Base-by-base conservation (phyloP, 1,284 basidiomycete species). In the Vanrija sp. region DNA sequence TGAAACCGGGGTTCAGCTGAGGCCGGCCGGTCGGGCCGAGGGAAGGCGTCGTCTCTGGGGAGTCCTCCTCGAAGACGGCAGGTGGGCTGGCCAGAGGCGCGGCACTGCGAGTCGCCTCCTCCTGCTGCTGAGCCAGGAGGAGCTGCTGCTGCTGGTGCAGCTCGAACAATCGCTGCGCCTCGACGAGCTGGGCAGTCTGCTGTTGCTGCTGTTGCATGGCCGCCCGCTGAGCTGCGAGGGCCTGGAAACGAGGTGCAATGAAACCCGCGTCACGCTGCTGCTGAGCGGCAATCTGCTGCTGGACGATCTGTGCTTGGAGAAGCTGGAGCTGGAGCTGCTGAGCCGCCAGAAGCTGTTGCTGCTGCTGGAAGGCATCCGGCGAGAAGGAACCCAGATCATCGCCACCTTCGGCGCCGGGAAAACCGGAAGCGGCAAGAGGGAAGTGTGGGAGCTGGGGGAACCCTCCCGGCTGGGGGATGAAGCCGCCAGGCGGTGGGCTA, bases 1-100 rank as follows among this genome's bases (percentile, higher is more conserved):
- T 89, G 76, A 94, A 94, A 39, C 81, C 80, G 12, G 90, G 91
- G 16, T 89, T 89, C 49, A 95, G 83, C 69, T 93, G 89, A 27
- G 90, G 90, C 54, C 90, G 84, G 39, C 89, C 88, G 27, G 85
- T 83, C 5, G 87, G 85, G n/a, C 88, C 87, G 39, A 87, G 48
- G 15, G 61, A 50, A 16, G 63, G 55, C 35, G 59, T 56, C 38
- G 57, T 53, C 53, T 71, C 71, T 3, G 68, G 67, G 22, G 67
- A 69, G 37, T 71, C 71, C 53, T 71, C 72, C 53, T 72, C 72
- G 43, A 74, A 75, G 15, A 74, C 69, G n/a, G 67, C 63, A 12
- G 65, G 64, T 2, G 65, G 63, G 49, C 68, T 62, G n/a, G 51
- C 49, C 15, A 67, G 46, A 10, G 31, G 31, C 5, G 56, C 55